These are phyloP conservation scores for Aureobasidium zeae DNA, from an alignment of 2,329 filamentous ascomycete genomes.

Conservation along the genomic window DNA sequence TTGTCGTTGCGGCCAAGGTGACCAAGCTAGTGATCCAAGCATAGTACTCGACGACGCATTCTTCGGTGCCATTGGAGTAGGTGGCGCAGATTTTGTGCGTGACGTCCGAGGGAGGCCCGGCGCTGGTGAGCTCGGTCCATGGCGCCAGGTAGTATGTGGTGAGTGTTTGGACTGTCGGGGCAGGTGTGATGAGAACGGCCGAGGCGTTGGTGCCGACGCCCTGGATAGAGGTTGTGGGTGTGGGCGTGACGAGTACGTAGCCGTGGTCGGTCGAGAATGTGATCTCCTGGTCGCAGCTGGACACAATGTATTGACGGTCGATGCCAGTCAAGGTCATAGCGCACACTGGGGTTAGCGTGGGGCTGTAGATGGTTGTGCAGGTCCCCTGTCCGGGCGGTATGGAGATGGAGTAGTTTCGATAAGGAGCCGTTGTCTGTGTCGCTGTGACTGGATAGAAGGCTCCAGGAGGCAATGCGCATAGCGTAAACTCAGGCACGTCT, in stretches of 20 bases:
- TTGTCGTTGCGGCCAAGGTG: conserved; percentile 30
- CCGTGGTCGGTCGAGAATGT: conserved; percentile 39
- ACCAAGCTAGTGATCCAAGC: conserved; percentile 34
- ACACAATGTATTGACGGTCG: conserved; percentile 33
- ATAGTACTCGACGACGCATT: conserved; percentile 35
- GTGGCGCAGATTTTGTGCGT: conserved; percentile 35
- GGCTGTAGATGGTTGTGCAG: conserved; percentile 35
- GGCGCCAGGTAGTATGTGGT: conserved; percentile 38
- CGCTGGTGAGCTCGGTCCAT: conserved; percentile 36
- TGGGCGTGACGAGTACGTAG: conserved; percentile 33
- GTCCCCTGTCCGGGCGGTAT: conserved; percentile 27
- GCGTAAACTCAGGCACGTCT: conserved; percentile 34
- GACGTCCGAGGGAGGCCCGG: conserved; percentile 31
- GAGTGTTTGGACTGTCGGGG: conserved; percentile 31
- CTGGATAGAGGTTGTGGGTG: conserved; percentile 20
- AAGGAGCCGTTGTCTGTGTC: conserved; percentile 28
- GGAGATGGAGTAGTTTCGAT: conserved; percentile 29
- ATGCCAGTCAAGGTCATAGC: conserved; percentile 36
- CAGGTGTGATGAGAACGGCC: conserved; percentile 28
- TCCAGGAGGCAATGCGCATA: conserved; percentile 33
- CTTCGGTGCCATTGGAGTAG: conserved; percentile 28
- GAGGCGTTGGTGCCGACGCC: neutral
- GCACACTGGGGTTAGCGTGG: conserved; percentile 35
- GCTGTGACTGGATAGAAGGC: conserved; percentile 26
- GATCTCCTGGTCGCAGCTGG: conserved; percentile 36